A percentile compares a stretch with the other conserved stretches of the same genome.
Evolutionary conservation across 2,329 filamentous ascomycete species (phyloP).

Genomic region (Pseudogymnoascus sp.): DNA sequence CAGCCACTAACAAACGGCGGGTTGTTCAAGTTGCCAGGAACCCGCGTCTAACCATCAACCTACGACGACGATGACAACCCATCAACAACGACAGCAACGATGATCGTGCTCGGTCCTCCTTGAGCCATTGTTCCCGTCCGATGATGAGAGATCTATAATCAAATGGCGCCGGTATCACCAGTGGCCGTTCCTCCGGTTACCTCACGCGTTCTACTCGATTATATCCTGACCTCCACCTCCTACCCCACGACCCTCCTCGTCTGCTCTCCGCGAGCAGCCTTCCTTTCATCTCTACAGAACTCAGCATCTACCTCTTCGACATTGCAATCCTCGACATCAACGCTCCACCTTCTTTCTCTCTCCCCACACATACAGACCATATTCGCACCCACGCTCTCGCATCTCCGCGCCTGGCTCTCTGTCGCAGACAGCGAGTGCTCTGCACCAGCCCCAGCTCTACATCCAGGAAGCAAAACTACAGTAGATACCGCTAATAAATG

Average conservation of each 20-base stretch:
- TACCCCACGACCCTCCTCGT: constrained; percentile 61
- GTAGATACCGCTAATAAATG: constrained; percentile 15
- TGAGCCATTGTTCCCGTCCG: neutral
- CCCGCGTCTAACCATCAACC: neutral
- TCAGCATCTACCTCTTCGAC: constrained; percentile 32
- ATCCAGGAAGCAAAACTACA: neutral
- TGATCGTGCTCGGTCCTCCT: neutral
- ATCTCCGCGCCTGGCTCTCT: constrained; percentile 68
- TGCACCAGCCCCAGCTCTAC: constrained; percentile 29
- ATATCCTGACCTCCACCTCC: constrained; percentile 48
- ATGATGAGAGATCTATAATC: neutral
- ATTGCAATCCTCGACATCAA: constrained; percentile 39
- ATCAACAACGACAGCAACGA: neutral
- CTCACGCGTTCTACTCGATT: constrained; percentile 47
- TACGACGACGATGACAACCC: neutral
- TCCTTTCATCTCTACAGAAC: constrained; percentile 50
- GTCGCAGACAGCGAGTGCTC: constrained; percentile 31
- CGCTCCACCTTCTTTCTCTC: constrained; percentile 59
- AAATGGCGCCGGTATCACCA: constrained; percentile 24
- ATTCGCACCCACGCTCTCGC: constrained; percentile 68
- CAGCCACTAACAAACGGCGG: neutral
- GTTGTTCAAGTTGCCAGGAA: neutral
- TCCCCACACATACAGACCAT: constrained; percentile 60
- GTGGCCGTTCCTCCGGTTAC: constrained; percentile 41
- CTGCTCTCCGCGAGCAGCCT: constrained; percentile 56